phyloP scores from a whole-genome alignment of 2,329 filamentous ascomycete genomes.

The Rutstroemia sydowiana region DNA sequence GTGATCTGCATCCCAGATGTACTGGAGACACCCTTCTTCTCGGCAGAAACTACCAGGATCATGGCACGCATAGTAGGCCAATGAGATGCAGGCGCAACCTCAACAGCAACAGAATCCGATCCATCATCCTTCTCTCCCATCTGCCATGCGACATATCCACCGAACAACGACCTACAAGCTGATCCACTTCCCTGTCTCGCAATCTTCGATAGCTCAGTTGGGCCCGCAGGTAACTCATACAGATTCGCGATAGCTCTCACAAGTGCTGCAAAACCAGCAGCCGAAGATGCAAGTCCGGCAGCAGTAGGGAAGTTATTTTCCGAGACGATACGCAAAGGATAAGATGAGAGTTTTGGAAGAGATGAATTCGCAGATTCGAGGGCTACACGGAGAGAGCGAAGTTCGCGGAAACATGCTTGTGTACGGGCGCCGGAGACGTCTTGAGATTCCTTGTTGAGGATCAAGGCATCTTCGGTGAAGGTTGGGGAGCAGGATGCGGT shows the following conservation, averaged over 20 bases:
- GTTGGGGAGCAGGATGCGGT: slow-evolving; percentile 81
- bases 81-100: slow-evolving; percentile 81
- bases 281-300: slow-evolving; percentile 73
- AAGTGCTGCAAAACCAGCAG: slow-evolving; percentile 61
- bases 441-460: slow-evolving; percentile 75
- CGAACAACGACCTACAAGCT: slow-evolving; percentile 87
- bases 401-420: slow-evolving; percentile 87
- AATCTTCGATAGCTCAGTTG: slow-evolving; percentile 78
- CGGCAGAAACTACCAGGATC: slow-evolving; percentile 83
- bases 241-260: slow-evolving; percentile 86
- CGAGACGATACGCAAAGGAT: slow-evolving; percentile 79
- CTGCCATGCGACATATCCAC: slow-evolving; percentile 93
- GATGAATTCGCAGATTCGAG: slow-evolving; percentile 66
- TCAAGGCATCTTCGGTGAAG: slow-evolving; percentile 65
- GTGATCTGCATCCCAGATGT: slow-evolving; percentile 97
- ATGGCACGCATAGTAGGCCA: slow-evolving; percentile 95
- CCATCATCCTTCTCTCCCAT: slow-evolving; percentile 71
- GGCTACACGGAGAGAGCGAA: slow-evolving; percentile 67
- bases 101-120: slow-evolving; percentile 77
- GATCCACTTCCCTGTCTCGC: slow-evolving; percentile 92
- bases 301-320: slow-evolving; percentile 99
- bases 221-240: slow-evolving; percentile 74
- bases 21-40: slow-evolving; percentile 91
- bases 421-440: slow-evolving; percentile 83
- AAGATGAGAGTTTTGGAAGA: slow-evolving; percentile 72